These are phyloP conservation scores for Xerocomellus amylosporus DNA, from an alignment of 768 basidiomycete species.

Conservation along the genomic window DNA sequence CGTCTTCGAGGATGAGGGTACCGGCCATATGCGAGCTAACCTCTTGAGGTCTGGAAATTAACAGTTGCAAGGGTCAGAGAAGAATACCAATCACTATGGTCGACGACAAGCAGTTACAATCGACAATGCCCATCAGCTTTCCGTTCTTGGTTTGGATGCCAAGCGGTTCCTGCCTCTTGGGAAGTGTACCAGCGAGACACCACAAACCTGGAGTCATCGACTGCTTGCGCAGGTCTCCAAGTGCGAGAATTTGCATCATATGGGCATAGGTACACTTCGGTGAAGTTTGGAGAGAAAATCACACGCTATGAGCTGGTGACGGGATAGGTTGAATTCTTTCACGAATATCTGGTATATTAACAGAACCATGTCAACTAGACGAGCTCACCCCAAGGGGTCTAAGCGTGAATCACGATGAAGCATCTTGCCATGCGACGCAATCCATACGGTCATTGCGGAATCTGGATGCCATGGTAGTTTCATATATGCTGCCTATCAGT, in stretches of 20 bases:
- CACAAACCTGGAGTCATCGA: slow-evolving; percentile 42
- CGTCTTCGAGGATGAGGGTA: neutral
- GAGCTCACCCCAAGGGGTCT: slow-evolving; percentile 16
- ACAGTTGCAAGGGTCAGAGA: neutral
- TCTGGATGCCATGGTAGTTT: neutral
- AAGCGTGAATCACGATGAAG: neutral
- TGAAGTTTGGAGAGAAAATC: neutral
- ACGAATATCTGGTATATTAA: slow-evolving; percentile 12
- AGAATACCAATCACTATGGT: neutral
- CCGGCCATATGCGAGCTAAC: neutral
- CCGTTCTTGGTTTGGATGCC: slow-evolving; percentile 51
- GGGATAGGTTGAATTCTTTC: slow-evolving; percentile 3
- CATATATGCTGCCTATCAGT: neutral
- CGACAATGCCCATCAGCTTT: slow-evolving; percentile 47
- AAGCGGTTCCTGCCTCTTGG: slow-evolving; percentile 42
- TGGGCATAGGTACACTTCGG: slow-evolving; percentile 18
- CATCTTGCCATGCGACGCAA: neutral
- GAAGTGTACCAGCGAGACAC: slow-evolving; percentile 43
- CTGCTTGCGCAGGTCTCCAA: slow-evolving; percentile 34
- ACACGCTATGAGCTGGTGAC: neutral
- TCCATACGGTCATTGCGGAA: neutral
- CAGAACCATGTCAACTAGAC: slow-evolving; percentile 4
- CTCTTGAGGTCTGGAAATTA: neutral
- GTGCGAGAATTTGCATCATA: slow-evolving; percentile 41
- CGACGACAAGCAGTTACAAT: neutral